Conservation (phyloP, 208 protist genomes). For the Leishmania gerbilli region DNA sequence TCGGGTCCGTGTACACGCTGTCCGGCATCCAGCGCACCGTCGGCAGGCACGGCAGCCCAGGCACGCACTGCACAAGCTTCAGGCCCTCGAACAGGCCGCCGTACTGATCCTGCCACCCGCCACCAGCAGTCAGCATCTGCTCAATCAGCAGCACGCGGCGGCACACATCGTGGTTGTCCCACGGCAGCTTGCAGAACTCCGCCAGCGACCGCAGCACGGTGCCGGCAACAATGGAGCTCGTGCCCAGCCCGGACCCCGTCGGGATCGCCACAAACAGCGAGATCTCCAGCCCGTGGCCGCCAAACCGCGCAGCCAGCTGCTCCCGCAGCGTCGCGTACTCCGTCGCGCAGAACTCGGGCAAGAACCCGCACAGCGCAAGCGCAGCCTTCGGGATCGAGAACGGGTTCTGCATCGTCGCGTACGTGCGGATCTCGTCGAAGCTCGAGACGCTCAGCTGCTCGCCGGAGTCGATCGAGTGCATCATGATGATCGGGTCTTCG, state of each 20-base stretch:
- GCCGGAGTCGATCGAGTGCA: conserved; percentile 53
- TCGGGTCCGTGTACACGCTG: conserved; percentile 40
- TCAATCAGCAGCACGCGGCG: conserved; percentile 59
- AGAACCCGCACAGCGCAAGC: conserved; percentile 51
- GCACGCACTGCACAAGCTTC: conserved; percentile 45
- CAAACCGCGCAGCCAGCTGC: conserved; percentile 37
- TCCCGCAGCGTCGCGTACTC: conserved; percentile 38
- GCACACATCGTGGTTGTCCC: conserved; percentile 44
- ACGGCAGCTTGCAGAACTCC: conserved; percentile 46
- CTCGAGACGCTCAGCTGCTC: conserved; percentile 19
- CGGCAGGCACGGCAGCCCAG: conserved; percentile 36
- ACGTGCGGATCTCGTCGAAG: conserved; percentile 51
- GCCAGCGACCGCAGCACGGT: conserved; percentile 47
- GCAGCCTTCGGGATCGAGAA: conserved; percentile 72
- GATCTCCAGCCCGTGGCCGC: conserved; percentile 53
- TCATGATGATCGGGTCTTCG: conserved; percentile 23
- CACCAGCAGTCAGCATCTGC: conserved; percentile 71
- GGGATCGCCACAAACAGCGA: conserved; percentile 55
- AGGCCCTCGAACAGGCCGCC: conserved; percentile 52
- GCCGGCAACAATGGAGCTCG: conserved; percentile 64
- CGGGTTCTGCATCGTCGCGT: conserved; percentile 39
- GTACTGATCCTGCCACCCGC: conserved; percentile 77
- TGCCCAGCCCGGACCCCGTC: conserved; percentile 65
- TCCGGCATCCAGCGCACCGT: conserved; percentile 49
- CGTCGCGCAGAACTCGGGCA: conserved; percentile 44